Evolutionary conservation across 352 stramenopile genomes (phyloP).

Genomic region (Globisporangium viniferum): DNA sequence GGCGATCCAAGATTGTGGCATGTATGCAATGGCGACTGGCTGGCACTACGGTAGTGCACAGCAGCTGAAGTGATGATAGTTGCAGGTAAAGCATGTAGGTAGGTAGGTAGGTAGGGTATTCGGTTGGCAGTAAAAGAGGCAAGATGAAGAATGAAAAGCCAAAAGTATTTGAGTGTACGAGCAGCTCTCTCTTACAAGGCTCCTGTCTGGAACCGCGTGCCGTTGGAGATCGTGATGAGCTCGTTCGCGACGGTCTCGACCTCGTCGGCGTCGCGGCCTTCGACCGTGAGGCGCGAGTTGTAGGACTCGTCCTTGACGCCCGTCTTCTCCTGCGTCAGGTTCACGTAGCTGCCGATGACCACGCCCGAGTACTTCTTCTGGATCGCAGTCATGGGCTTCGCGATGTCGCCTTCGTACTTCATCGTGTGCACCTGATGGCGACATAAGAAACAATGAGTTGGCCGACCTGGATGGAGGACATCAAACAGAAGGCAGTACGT

Average conservation of each 20-base stretch:
- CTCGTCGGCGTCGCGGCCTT: conserved; percentile 48
- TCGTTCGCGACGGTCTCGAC: conserved; percentile 51
- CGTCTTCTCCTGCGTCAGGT: conserved; percentile 63
- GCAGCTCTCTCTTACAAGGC: conserved; percentile 24
- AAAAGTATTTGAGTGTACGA: not conserved
- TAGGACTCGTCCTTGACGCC: conserved; percentile 47
- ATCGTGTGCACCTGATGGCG: conserved; percentile 57
- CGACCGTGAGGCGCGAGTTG: conserved; percentile 68
- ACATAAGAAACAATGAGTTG: too few species aligned
- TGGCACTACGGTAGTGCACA: too few species aligned
- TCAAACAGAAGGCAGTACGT: too few species aligned
- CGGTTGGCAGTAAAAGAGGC: not conserved
- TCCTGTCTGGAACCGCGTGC: conserved; percentile 18
- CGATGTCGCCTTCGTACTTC: conserved; percentile 66
- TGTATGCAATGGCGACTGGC: not conserved
- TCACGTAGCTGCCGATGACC: conserved; percentile 84
- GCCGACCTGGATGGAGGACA: too few species aligned
- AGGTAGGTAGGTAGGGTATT: not conserved
- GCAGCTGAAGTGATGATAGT: not conserved
- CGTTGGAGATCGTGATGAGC: conserved; percentile 27
- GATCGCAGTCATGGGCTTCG: conserved; percentile 52
- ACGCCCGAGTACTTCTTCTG: conserved; percentile 66
- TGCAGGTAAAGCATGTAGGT: not conserved
- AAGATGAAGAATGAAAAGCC: not conserved
- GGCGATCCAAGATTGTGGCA: not conserved